Evolutionary conservation across 2,329 filamentous ascomycete species (phyloP).

Genomic region (Sporothrix euskadiensis): DNA sequence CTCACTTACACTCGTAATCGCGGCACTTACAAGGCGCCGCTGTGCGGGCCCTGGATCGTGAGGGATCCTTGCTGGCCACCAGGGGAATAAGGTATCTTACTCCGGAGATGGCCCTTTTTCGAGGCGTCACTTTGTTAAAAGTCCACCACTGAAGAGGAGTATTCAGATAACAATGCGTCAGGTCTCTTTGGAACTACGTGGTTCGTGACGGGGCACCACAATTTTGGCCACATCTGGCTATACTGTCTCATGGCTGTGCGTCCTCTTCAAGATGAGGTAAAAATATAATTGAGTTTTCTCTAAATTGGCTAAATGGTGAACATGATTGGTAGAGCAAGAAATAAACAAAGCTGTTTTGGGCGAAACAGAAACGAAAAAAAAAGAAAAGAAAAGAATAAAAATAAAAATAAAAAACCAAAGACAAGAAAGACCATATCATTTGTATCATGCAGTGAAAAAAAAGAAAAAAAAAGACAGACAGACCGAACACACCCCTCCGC

Average conservation of each 20-base stretch:
- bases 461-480: background rate
- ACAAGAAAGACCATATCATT: background rate
- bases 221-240: background rate
- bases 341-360: conserved; percentile 2
- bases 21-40: conserved; percentile 13
- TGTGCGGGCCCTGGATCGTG: background rate
- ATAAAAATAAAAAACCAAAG: background rate
- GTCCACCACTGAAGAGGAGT: background rate
- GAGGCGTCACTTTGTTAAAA: background rate
- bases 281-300: background rate
- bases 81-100: background rate
- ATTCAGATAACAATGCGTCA: background rate
- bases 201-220: background rate
- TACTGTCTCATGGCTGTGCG: too few species aligned
- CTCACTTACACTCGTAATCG: conserved; percentile 5
- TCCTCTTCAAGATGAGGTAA: background rate
- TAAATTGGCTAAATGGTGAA: background rate
- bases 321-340: background rate
- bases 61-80: background rate
- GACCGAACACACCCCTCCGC: background rate
- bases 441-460: conserved; percentile 22
- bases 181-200: background rate
- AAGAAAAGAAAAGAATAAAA: background rate
- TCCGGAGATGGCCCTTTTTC: background rate
- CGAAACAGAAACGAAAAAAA: background rate